These are phyloP conservation scores for Candida railenensis DNA, from an alignment of 805 yeast species.

Conservation along the genomic window DNA sequence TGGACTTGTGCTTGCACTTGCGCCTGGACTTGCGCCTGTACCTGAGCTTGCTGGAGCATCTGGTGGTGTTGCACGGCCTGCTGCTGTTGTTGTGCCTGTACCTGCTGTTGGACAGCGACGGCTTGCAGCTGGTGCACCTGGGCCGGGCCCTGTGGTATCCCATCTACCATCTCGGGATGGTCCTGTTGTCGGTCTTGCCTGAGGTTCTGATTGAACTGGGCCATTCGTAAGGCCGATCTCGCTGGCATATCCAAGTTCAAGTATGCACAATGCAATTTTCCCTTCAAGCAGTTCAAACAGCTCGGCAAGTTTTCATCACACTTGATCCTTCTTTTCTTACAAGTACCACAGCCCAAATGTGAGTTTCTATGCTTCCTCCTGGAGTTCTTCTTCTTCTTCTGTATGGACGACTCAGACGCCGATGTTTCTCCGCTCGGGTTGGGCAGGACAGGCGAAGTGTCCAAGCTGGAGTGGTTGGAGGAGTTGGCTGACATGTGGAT, in stretches of 20 bases:
- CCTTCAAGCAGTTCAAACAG: slow-evolving; percentile 47
- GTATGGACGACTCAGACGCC: slow-evolving; percentile 4
- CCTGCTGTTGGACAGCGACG: slow-evolving; percentile 1
- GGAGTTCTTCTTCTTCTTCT: slow-evolving; percentile 36
- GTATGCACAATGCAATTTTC: slow-evolving; percentile 46
- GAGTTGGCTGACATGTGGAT: slow-evolving; percentile 2
- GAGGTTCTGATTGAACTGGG: slow-evolving; percentile 44
- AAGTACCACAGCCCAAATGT: slow-evolving; percentile 71
- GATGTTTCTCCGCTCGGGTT: slow-evolving; percentile 3
- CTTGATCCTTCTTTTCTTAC: slow-evolving; percentile 51
- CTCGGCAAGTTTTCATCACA: slow-evolving; percentile 52
- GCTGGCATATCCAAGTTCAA: slow-evolving; percentile 48
- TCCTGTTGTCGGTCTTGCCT: slow-evolving; percentile 20
- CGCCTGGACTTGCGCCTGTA: not conserved
- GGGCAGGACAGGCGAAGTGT: slow-evolving; percentile 3
- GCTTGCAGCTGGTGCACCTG: not conserved
- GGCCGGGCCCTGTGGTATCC: not conserved
- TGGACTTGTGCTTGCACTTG: slow-evolving; percentile 1
- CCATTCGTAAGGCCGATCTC: slow-evolving; percentile 47
- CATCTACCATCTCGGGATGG: not conserved
- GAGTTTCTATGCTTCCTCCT: slow-evolving; percentile 67
- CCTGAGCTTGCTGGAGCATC: slow-evolving; percentile 4
- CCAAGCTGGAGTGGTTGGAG: not conserved
- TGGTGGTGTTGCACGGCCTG: not conserved
- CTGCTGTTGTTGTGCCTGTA: slow-evolving; percentile 1